Evolutionary conservation across 2,329 filamentous ascomycete genomes (phyloP), one percentile per base, ranked within the genome.

Genomic region (Neocucurbitaria cava): DNA sequence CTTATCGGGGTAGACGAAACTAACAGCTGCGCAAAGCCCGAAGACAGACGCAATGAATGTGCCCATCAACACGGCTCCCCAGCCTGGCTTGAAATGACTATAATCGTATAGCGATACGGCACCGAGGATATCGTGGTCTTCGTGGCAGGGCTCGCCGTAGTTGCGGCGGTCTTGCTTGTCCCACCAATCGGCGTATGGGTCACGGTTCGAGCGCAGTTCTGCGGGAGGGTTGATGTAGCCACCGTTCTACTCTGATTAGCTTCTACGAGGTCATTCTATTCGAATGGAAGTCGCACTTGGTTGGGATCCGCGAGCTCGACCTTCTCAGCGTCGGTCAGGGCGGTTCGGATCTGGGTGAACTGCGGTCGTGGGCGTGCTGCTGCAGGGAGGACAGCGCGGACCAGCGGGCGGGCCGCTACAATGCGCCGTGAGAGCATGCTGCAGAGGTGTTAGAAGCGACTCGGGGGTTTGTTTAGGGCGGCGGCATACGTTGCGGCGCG

Each of bases 91-190:
- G 71, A 86, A 85, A 83, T 95, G 94, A 51, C 88, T 95, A 81
- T 99, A 98, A 70, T 93, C 89, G 76, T 95, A 88, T 2, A 92
- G 87, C 46, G 91, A 89, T 79, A 99, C 94, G 62, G 96, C 89
- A 67, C 92, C 93, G 53, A 98, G 83, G 53, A 92, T 84, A 76
- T 99, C 96, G 78, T 97, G 90, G 77, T 99, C 95, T 79, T 99
- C 96, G 78, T 99, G 94, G 47, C 96, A 87, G 11, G 94, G 91
- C 79, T 99, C 96, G 78, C 93, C 93, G 76, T 91, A 98, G 84
- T 99, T 98, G 71, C 95, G 87, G 75, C 93, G 89, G 78, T 98
- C 95, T 81, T 99, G 95, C 78, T 92, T 90, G 79, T 99, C 94
- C 91, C 92, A 98, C 92, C 92, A 99, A 74, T 91, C 88, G 73